phyloP scores from a whole-genome alignment of 306 rosid species.

The Begonia fuchsioides region DNA sequence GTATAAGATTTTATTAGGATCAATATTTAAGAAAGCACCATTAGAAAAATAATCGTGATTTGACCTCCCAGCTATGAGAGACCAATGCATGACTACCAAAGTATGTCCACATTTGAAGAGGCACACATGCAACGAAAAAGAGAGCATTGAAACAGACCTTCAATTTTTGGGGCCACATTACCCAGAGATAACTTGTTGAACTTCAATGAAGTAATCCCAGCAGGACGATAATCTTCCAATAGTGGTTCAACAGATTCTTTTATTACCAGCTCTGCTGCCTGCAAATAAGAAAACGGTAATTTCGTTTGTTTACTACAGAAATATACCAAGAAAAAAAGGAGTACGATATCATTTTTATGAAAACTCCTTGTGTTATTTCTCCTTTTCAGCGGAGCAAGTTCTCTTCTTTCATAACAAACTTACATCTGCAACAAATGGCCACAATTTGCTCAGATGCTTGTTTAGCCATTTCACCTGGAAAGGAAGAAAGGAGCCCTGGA shows the following conservation, averaged over 20 bases:
- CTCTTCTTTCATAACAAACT: slow-evolving; percentile 9
- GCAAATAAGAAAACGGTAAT: slow-evolving; percentile 12
- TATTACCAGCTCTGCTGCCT: slow-evolving; percentile 81
- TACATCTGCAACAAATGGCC: slow-evolving; percentile 91
- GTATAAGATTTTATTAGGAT: not conserved
- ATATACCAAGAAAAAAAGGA: no score
- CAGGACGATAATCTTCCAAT: slow-evolving; percentile 74
- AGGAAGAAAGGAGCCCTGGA: slow-evolving; percentile 3
- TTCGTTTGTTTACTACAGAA: not conserved
- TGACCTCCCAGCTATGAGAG: not conserved
- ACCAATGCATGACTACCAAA: no score
- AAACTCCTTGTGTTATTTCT: no score
- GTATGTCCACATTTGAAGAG: no score
- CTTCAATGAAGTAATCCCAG: slow-evolving; percentile 85
- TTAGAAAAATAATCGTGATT: slow-evolving; percentile 4
- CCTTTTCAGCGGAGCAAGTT: no score
- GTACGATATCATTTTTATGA: no score
- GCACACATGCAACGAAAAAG: not conserved
- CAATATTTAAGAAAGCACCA: slow-evolving; percentile 3
- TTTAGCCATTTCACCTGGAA: slow-evolving; percentile 93
- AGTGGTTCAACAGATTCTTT: slow-evolving; percentile 80
- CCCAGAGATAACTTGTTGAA: slow-evolving; percentile 86
- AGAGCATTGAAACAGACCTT: slow-evolving; percentile 38
- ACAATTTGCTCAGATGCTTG: slow-evolving; percentile 68
- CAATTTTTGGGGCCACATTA: slow-evolving; percentile 76